Conservation (phyloP, 2,329 filamentous ascomycete species). For the Exserohilum rostratum region DNA sequence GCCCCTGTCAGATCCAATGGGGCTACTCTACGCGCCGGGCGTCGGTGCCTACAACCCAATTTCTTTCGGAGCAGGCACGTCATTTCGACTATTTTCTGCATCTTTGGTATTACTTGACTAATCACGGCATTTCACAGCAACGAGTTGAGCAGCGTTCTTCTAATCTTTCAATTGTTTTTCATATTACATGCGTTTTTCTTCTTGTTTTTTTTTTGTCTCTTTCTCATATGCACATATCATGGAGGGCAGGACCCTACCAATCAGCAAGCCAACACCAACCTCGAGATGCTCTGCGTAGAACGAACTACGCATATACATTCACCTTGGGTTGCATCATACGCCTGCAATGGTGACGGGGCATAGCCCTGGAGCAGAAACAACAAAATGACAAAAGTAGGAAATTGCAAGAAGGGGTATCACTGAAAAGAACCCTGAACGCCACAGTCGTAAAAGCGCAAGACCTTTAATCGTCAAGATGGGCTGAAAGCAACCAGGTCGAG, state of each 20-base stretch:
- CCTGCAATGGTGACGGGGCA: not conserved
- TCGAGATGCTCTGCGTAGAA: slow-evolving; percentile 1
- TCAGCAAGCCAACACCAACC: slow-evolving; percentile 10
- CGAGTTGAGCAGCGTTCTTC: not conserved
- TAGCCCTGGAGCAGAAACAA: slow-evolving; percentile 1
- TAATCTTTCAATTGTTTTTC: slow-evolving; percentile 16
- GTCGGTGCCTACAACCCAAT: not conserved
- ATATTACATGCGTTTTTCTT: slow-evolving; percentile 22
- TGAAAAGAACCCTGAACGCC: slow-evolving; percentile 26
- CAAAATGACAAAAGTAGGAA: slow-evolving; percentile 15
- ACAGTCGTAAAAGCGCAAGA: slow-evolving; percentile 7
- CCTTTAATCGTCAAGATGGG: slow-evolving; percentile 22
- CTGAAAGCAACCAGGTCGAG: slow-evolving; percentile 9
- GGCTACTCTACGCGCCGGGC: not conserved
- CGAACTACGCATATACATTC: not conserved
- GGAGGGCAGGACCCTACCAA: slow-evolving; percentile 4
- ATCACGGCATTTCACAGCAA: not conserved
- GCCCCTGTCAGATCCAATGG: slow-evolving; percentile 10
- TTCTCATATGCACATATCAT: slow-evolving; percentile 1
- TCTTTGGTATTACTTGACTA: not conserved
- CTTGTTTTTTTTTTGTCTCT: slow-evolving; percentile 9
- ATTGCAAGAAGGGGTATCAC: slow-evolving; percentile 35
- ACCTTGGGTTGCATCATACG: not conserved
- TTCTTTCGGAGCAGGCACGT: not conserved
- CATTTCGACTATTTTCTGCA: not conserved